Evolutionary conservation across 179 eudicot genomes (phyloP).

Genomic region (Carnegiea gigantea): DNA sequence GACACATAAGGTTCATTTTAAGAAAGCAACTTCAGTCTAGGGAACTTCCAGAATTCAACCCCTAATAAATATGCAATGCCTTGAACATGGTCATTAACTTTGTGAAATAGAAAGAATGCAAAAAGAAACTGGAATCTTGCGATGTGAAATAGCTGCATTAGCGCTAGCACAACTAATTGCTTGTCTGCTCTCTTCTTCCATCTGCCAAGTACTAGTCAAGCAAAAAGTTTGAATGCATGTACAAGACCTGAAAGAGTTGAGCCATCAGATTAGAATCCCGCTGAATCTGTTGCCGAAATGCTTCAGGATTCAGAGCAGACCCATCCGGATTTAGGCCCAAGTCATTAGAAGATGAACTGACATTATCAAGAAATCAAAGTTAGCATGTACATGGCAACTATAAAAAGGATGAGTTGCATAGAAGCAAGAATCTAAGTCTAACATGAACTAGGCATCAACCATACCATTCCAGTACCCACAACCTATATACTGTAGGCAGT

Average conservation of each 20-base stretch:
- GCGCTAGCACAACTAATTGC: not conserved
- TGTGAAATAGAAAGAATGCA: not conserved
- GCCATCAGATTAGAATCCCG: conserved; percentile 77
- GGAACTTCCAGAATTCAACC: not conserved
- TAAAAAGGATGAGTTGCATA: not conserved
- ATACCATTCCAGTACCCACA: not conserved
- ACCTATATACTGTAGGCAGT: not conserved
- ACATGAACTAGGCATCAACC: not conserved
- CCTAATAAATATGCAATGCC: not conserved
- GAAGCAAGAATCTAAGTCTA: not conserved
- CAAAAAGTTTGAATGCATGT: not conserved
- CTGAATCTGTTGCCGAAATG: conserved; percentile 79
- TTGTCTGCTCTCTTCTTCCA: not conserved
- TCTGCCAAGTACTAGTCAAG: not conserved
- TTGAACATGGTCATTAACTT: not conserved
- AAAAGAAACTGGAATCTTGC: not conserved
- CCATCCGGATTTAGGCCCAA: conserved; percentile 77
- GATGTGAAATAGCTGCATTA: not conserved
- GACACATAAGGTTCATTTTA: not conserved
- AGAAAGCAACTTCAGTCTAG: not conserved
- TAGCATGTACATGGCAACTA: conserved; percentile 9
- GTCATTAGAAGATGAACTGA: conserved; percentile 54
- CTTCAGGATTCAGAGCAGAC: conserved; percentile 91
- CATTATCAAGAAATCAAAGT: conserved; percentile 14
- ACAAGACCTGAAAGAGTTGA: conserved; percentile 78